Base-by-base conservation (phyloP, 192 early-diverging fungal genomes). In the Obelidium mucronatum region DNA sequence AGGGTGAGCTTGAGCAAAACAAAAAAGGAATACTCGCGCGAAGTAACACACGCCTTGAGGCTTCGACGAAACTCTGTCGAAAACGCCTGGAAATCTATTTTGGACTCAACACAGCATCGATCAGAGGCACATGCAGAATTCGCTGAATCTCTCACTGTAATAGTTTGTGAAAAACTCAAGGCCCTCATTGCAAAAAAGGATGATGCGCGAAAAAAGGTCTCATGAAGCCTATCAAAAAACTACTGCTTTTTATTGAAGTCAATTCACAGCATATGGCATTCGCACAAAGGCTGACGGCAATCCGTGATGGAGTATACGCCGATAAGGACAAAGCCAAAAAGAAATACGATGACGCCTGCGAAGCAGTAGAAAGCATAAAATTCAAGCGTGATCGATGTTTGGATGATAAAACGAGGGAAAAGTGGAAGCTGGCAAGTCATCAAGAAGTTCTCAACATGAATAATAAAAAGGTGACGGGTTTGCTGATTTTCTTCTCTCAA, bases 361-460 rank as follows among this genome's bases (percentile, higher is more conserved):
- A 86, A 54, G 83, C 88, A 54, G 89, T 90, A 2, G 91, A 91
- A 69, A 79, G 44, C 53, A 80, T 87, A 2, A 90, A 87, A 77
- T 63, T 74, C 28, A 90, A 88, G 74, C 78, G 85, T 58, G 85
- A 88, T 26, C 78, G 86, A 28, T 83, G 88, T 8, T 69, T 83
- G 6, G 92, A 92, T 75, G 90, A 92, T 55, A 89, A 71, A 80
- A 78, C 83, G 44, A 80, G 82, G 40, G 87, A 86, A 44, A 91
- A 86, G 68, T 69, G 81, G 33, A 83, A 79, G 67, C 60, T 73
- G 44, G 34, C 63, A n/a, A 79, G 68, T 77, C 77, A 86, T 31
- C 84, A 90, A 51, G 91, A 91, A 68, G 86, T 90, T 28, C 69
- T 92, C 19, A 91, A 94, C 31, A 85, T 91, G 80, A 87, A 92